phyloP scores from a whole-genome alignment of 2,329 filamentous ascomycete species.

The Gnomoniopsis sp. region DNA sequence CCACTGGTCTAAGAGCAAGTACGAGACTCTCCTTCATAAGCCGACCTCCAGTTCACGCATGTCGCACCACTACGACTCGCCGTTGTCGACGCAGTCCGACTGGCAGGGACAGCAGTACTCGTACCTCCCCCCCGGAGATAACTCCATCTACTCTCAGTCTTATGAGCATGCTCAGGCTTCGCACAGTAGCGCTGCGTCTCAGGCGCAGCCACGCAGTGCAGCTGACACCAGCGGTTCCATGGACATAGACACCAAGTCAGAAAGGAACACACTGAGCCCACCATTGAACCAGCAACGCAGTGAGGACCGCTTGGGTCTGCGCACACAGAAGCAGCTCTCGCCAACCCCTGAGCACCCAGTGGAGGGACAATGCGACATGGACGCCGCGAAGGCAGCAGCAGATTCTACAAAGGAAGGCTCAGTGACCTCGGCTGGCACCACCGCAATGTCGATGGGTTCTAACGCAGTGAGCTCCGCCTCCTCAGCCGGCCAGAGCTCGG shows the following conservation, averaged over 20 bases:
- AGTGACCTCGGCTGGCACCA: constrained; percentile 36
- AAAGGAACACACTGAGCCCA: constrained; percentile 26
- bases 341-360: constrained; percentile 32
- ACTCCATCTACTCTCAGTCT: constrained; percentile 40
- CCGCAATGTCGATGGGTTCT: constrained; percentile 36
- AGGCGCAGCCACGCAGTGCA: constrained; percentile 36
- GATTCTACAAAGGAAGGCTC: constrained; percentile 37
- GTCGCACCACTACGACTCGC: constrained; percentile 53
- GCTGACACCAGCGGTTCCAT: constrained; percentile 43
- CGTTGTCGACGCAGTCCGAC: constrained; percentile 51
- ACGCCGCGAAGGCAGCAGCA: constrained; percentile 32
- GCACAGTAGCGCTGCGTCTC: constrained; percentile 33
- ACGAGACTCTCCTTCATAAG: constrained; percentile 44
- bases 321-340: constrained; percentile 37
- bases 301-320: constrained; percentile 39
- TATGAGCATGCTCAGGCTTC: constrained; percentile 39
- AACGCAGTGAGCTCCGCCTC: constrained; percentile 38
- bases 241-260: constrained; percentile 64
- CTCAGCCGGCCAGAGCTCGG: constrained; percentile 32
- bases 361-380: constrained; percentile 29
- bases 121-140: constrained; percentile 44
- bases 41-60: constrained; percentile 48
- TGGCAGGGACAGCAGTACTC: constrained; percentile 53
- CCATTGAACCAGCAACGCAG: constrained; percentile 33
- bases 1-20: constrained; percentile 53